Evolutionary conservation across 2,329 filamentous ascomycete species (phyloP), one percentile per base, ranked within the genome.

Genomic region (Trichoderma cornu-damae): DNA sequence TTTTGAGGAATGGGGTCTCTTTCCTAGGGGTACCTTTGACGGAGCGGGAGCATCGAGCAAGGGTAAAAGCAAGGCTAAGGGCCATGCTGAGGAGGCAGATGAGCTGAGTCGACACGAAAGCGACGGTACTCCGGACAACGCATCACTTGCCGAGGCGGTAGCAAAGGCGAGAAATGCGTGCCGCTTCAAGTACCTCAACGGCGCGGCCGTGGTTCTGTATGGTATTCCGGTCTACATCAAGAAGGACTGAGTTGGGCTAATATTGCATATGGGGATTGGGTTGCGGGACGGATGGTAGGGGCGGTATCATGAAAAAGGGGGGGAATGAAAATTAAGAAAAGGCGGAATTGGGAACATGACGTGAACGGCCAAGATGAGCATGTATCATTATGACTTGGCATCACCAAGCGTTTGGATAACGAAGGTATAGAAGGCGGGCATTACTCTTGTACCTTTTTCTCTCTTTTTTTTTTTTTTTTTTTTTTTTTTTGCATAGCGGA

Each of bases 151-250:
- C n/a, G 85, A 93, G 69, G 94, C 94, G 0, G 87, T 97, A 34
- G 83, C 84, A 30, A 81, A 76, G 66, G 89, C 89, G 12, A 81
- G 90, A 62, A 81, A 82, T 59, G 86, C 85, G n/a, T 97, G 94
- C 73, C 85, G 89, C 64, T 83, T 99, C 74, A 83, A 83, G 69
- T 97, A 96, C 75, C 76, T 99, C 64, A 99, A 96, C 66, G 94
- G 91, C 0, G 94, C 93, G 9, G 91, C 93, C 35, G 90, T 94
- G 22, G 92, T 94, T 62, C 87, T 97, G 53, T 99, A 97, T 75
- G 94, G 94, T 14, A 87, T 99, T 68, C 94, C 94, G 28, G 90
- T 96, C 61, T 96, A 91, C 73, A 78, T 96, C 62, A 73, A 72
- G 47, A 67, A 62, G 49, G 63, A 57, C 54, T 60, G 53, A 57